A percentile compares a stretch with the other conserved stretches of the same genome.
Evolutionary conservation across 2,329 filamentous ascomycete genomes (phyloP).

Genomic region (Phialemonium atrogriseum): DNA sequence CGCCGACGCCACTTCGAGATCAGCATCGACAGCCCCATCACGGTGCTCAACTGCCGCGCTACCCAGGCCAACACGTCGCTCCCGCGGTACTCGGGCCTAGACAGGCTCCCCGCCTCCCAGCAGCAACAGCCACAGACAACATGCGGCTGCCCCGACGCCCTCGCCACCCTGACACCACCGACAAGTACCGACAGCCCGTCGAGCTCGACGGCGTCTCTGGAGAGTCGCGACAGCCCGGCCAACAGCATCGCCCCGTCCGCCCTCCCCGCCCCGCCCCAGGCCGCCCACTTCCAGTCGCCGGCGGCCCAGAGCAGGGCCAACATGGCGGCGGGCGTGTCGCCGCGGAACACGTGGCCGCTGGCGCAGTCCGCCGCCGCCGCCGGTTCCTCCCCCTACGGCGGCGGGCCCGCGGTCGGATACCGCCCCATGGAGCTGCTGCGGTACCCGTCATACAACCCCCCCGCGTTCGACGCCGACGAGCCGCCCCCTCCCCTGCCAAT

Average conservation of each 20-base stretch:
- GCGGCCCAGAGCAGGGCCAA: constrained; percentile 4
- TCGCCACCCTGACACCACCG: too few relatives aligned
- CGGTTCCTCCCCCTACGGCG: constrained; percentile 7
- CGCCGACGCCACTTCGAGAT: constrained; percentile 91
- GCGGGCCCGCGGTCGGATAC: constrained; percentile 13
- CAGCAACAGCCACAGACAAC: constrained; percentile 35
- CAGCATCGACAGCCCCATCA: constrained; percentile 91
- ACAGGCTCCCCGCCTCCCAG: constrained; percentile 40
- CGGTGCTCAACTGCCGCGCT: constrained; percentile 87
- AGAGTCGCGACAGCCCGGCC: constrained; percentile 24
- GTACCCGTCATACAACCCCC: constrained; percentile 79
- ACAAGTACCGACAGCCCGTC: constrained; percentile 59
- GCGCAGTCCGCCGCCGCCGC: constrained; percentile 6
- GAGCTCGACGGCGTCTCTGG: constrained; percentile 46
- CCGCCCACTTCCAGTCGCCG: constrained; percentile 41
- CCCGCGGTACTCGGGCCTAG: constrained; percentile 61
- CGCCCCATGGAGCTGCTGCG: constrained; percentile 75
- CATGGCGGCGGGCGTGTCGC: constrained; percentile 3
- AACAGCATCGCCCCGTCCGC: constrained; percentile 15
- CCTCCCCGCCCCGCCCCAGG: constrained; percentile 42
- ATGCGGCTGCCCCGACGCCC: constrained; percentile 47
- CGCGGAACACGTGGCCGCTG: constrained; percentile 4
- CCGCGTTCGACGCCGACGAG: constrained; percentile 74
- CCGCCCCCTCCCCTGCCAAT: constrained; percentile 54
- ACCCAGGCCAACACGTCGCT: constrained; percentile 82